Evolutionary conservation across 2,329 filamentous ascomycete genomes (phyloP), one percentile per base, ranked within the genome.

Genomic region (Penicillium sp.): DNA sequence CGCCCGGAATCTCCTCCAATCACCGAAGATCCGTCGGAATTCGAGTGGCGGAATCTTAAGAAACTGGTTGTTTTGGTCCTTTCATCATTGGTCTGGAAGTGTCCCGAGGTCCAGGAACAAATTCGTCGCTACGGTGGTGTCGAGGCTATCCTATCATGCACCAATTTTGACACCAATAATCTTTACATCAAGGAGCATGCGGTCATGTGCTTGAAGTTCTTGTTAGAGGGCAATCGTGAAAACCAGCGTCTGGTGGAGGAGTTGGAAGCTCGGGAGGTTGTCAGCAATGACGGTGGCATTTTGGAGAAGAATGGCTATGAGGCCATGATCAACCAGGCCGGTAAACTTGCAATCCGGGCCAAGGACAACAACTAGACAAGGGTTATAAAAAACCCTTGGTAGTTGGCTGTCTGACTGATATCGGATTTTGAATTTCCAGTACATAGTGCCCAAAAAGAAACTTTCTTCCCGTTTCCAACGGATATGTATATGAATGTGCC

Each of bases 181-280:
- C 91, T 92, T 0, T 97, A 93, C 69, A 92, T 96, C 60, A 90
- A 93, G 67, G 93, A 97, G 73, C 89, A 92, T 61, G 90, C 91
- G 2, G 90, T 92, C 48, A 87, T 96, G 70, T 92, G 89, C 62
- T 81, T 95, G n/a, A 92, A 93, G 69, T 95, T 85, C 64, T 67
- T 83, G 20, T 74, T 84, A 6, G 82, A 84, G 55, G 74, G 74
- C 1, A 81, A 80, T 53, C 67, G 70, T 12, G 77, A 79, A 53
- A 78, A 85, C 60, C 81, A 83, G 58, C 79, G 79, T 55, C 77
- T 85, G 62, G 77, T 81, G 4, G 76, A 79, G 54, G 74, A 77
- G 51, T 72, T 82, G 29, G 76, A 78, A 57, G 76, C 75, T 5
- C 71, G 73, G 15, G 74, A 77, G 56, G 75, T 76, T 12, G 75